Base-by-base conservation (phyloP, 208 protist species). In the Acanthamoeba polyphaga region DNA sequence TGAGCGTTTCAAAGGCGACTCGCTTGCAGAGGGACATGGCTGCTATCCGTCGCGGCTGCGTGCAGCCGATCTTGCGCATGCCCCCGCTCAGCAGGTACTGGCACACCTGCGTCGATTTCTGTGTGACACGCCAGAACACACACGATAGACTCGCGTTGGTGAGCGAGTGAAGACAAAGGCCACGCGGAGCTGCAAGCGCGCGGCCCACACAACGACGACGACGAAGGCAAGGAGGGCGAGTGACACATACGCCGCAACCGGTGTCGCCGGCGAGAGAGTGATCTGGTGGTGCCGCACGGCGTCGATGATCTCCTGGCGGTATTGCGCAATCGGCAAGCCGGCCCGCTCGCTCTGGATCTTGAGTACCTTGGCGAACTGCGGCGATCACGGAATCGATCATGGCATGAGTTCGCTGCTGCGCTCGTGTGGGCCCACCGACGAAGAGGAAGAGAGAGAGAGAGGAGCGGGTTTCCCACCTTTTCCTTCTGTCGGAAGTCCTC, bases 191-290 rank as follows among this genome's bases (percentile, higher is more conserved):
- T 12, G 82, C 17, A 24, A 82, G 46, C 9, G 74, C 72, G 43
- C 13, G 6, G 8, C 13, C 3, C 27, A 13, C 13, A 74, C n/a
- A n/a, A n/a, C n/a, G n/a, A n/a, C n/a, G n/a, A n/a, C n/a, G n/a
- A 19, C 10, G 10, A 60, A 34, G 43, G 15, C 0, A 29, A 19
- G 46, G 43, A 84, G 38, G 68, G 90, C 0, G 0, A 32, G n/a
- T 15, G 9, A 32, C 7, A 5, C 17, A 51, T 93, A 94, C 85
- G 27, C 95, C 96, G 76, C 95, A 97, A 8, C 96, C 96, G n/a
- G 96, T 97, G 49, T 97, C 96, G 29, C 96, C 96, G n/a, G 96
- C 96, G 34, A 97, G 27, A 97, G 80, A 12, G 96, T 87, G 32
- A 97, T 96, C 46, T 95, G 76, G 38, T 97, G 96, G 43, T 19